phyloP scores from a whole-genome alignment of 345 rosid genomes.

The Camelina laxa region DNA sequence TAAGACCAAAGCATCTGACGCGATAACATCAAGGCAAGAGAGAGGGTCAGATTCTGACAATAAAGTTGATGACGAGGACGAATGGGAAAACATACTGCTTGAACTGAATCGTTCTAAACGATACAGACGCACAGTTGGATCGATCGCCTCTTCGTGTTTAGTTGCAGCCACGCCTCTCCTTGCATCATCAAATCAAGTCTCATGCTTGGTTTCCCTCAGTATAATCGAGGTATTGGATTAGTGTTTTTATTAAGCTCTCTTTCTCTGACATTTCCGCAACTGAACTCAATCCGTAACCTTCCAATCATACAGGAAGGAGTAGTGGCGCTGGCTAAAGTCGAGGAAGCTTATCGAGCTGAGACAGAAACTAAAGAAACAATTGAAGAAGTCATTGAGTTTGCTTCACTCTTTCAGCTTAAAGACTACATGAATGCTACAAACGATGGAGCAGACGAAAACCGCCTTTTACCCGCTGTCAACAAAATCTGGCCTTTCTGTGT shows the following conservation, averaged over 20 bases:
- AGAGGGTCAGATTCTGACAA: constrained; percentile 40
- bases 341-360: constrained; percentile 77
- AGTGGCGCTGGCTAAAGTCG: constrained; percentile 68
- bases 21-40: constrained; percentile 43
- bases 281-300: constrained; percentile 8
- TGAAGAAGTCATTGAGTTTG: constrained; percentile 61
- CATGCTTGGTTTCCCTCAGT: constrained; percentile 78
- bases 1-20: constrained; percentile 51
- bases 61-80: constrained; percentile 46
- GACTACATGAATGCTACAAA: constrained; percentile 63
- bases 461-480: constrained; percentile 91
- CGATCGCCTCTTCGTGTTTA: constrained; percentile 80
- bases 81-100: constrained; percentile 65
- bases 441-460: constrained; percentile 74
- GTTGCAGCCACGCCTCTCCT: constrained; percentile 74
- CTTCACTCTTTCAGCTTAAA: constrained; percentile 68
- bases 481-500: constrained; percentile 90
- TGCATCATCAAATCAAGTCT: constrained; percentile 68
- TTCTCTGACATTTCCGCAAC: neutral
- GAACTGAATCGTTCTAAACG: constrained; percentile 72
- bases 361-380: constrained; percentile 67
- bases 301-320: constrained; percentile 65
- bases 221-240: constrained; percentile 67
- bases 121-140: constrained; percentile 82
- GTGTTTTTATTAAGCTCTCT: constrained; percentile 10